Percentiles rank a stretch among this genome's conserved stretches.
Evolutionary conservation across 2,329 filamentous ascomycete genomes (phyloP).

Genomic region (Claviceps arundinis): DNA sequence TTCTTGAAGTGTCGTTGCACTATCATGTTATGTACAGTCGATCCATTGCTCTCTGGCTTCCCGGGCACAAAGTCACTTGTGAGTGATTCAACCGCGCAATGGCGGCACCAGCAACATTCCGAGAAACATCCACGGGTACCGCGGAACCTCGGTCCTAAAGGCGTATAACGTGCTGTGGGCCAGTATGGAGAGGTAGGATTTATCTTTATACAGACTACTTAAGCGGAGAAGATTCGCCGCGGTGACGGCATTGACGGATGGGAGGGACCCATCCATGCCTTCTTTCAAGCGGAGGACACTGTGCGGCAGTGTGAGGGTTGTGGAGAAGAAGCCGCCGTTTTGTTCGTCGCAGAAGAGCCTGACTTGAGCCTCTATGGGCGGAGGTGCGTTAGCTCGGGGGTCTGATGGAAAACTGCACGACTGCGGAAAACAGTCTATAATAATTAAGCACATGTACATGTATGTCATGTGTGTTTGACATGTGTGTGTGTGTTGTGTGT

Average conservation of each 20-base stretch:
- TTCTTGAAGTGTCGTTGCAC: too few species aligned
- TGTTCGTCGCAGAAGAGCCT: slow-evolving; percentile 60
- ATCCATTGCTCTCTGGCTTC: too few species aligned
- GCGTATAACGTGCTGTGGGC: slow-evolving; percentile 66
- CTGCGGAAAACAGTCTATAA: too few species aligned
- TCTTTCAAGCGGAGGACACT: slow-evolving; percentile 82
- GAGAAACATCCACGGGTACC: slow-evolving; percentile 86
- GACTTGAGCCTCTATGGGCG: slow-evolving; percentile 51
- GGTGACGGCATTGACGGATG: slow-evolving; percentile 80
- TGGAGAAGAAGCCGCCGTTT: slow-evolving; percentile 61
- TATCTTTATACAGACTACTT: slow-evolving; percentile 52
- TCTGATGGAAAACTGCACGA: too few species aligned
- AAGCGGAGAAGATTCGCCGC: slow-evolving; percentile 79
- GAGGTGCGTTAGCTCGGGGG: slow-evolving; percentile 4
- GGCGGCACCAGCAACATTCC: slow-evolving; percentile 62
- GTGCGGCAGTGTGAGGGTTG: slow-evolving; percentile 46
- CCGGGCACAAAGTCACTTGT: too few species aligned
- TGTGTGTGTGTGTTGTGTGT: too few species aligned
- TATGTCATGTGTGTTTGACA: too few species aligned
- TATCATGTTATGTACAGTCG: too few species aligned
- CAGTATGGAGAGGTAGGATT: slow-evolving; percentile 41
- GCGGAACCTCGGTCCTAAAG: slow-evolving; percentile 82
- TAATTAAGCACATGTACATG: too few species aligned
- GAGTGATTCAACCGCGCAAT: slow-evolving; percentile 50
- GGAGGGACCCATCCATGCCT: slow-evolving; percentile 85